Conservation (phyloP, 805 yeast species). For the Isabelozyma rhagii region DNA sequence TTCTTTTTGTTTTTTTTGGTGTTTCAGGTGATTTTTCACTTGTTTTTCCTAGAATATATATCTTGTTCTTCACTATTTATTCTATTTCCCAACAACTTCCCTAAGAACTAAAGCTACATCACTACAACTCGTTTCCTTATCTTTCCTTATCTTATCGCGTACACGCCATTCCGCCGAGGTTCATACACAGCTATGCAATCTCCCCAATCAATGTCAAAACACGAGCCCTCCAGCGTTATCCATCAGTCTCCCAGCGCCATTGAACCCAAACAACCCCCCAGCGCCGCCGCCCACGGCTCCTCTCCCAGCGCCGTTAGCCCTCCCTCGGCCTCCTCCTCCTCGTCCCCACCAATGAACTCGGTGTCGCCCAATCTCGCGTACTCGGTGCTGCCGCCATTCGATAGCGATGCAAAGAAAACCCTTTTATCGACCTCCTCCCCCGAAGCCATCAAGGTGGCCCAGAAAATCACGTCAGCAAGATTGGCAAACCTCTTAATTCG, state of each 20-base stretch:
- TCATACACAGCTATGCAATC: too few relatives aligned
- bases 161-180: too few relatives aligned
- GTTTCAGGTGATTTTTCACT: not conserved
- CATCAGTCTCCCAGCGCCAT: too few relatives aligned
- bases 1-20: not conserved
- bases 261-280: too few relatives aligned
- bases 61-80: not conserved
- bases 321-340: not conserved
- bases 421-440: conserved; percentile 76
- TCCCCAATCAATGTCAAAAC: too few relatives aligned
- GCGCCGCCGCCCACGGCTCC: not conserved
- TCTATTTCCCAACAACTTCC: not conserved
- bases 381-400: not conserved
- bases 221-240: too few relatives aligned
- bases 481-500: conserved; percentile 63
- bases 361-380: not conserved
- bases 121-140: too few relatives aligned
- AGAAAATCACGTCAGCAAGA: conserved; percentile 76
- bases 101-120: too few relatives aligned
- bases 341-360: not conserved
- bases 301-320: not conserved
- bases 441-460: conserved; percentile 83
- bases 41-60: not conserved
- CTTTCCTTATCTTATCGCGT: too few relatives aligned
- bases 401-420: conserved; percentile 8